phyloP scores from a whole-genome alignment of 2,329 filamentous ascomycete species.

The Aspergillus sp. region DNA sequence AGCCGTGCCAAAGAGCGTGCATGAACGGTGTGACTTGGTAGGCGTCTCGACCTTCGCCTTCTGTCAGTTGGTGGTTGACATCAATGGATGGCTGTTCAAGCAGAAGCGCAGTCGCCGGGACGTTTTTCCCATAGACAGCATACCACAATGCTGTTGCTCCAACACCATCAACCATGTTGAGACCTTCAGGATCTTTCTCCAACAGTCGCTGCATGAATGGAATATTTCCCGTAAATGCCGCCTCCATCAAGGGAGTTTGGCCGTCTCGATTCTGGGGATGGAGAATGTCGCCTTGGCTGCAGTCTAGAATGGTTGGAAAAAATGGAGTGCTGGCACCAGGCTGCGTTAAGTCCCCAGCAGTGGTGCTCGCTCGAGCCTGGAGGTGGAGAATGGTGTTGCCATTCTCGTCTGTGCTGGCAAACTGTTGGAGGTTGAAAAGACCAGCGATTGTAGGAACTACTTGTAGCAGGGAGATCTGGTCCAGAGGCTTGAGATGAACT shows the following conservation, averaged over 20 bases:
- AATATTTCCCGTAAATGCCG: not conserved
- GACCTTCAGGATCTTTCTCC: not conserved
- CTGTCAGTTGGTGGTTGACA: not conserved
- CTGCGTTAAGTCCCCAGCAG: not conserved
- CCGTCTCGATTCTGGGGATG: slow-evolving; percentile 1
- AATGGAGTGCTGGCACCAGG: not conserved
- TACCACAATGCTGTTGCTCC: too few relatives aligned
- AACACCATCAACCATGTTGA: not conserved
- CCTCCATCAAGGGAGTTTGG: not conserved
- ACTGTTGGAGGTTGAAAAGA: not conserved
- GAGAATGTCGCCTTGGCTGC: not conserved
- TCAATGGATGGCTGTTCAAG: not conserved
- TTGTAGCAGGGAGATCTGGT: not conserved
- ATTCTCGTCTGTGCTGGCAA: not conserved
- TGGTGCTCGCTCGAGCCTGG: not conserved
- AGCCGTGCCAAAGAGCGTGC: not conserved
- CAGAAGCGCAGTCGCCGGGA: not conserved
- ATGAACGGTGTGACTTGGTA: not conserved
- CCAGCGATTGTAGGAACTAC: not conserved
- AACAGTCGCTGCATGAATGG: not conserved
- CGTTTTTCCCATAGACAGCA: too few relatives aligned
- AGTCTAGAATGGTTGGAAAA: not conserved
- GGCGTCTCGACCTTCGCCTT: not conserved
- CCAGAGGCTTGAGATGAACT: not conserved
- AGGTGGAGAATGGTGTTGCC: not conserved